phyloP scores from a whole-genome alignment of 805 yeast species.

The Jamesozyma hellenica region DNA sequence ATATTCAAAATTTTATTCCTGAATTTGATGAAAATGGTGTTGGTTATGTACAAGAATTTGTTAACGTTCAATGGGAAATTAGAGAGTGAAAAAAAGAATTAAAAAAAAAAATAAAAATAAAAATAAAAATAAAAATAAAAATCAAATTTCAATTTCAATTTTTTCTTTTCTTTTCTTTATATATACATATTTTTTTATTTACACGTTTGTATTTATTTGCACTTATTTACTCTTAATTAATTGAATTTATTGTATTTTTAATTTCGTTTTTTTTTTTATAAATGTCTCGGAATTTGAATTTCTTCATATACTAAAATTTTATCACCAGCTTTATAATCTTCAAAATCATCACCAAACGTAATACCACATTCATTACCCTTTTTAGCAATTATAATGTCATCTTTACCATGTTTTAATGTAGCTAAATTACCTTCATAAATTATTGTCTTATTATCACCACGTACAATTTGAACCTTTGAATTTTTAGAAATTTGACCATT shows the following conservation, averaged over 20 bases:
- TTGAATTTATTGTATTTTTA: no score
- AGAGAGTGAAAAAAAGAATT: background rate
- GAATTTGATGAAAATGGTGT: slow-evolving; percentile 50
- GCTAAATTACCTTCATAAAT: slow-evolving; percentile 49
- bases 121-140: no score
- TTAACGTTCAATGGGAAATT: slow-evolving; percentile 82
- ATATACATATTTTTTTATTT: no score
- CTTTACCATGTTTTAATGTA: slow-evolving; percentile 72
- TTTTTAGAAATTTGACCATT: slow-evolving; percentile 58
- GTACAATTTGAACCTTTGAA: slow-evolving; percentile 46
- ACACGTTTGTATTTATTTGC: background rate
- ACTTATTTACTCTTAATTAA: background rate
- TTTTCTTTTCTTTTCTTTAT: no score
- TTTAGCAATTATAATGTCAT: slow-evolving; percentile 62
- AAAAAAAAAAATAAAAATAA: no score
- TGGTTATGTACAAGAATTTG: slow-evolving; percentile 75
- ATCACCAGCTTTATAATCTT: slow-evolving; percentile 66
- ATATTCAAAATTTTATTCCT: slow-evolving; percentile 53
- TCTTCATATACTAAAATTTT: slow-evolving; percentile 64
- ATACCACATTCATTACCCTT: slow-evolving; percentile 91
- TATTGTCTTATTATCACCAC: slow-evolving; percentile 36
- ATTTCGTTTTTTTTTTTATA: slow-evolving; percentile 23
- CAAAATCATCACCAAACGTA: slow-evolving; percentile 52
- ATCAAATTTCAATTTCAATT: no score
- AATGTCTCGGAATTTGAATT: slow-evolving; percentile 43